Base-by-base conservation (phyloP, 2,329 filamentous ascomycete genomes). In the Cladophialophora exuberans region DNA sequence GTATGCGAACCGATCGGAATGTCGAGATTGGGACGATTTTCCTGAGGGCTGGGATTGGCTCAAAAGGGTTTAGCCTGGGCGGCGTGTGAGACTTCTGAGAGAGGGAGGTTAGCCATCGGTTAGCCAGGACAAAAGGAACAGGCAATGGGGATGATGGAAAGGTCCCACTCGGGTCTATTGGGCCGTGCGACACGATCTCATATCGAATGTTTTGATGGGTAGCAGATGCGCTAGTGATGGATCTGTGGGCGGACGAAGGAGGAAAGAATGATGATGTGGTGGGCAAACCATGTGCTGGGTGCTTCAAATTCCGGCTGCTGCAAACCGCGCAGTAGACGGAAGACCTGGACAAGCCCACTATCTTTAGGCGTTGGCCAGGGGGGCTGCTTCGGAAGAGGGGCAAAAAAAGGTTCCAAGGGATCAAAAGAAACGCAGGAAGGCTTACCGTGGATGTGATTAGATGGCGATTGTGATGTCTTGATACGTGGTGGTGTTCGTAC, bases 1-100 rank as follows among this genome's bases (percentile, higher is more conserved):
- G 59, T 59, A 56, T 62, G 60, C 62, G 56, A 62, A 61, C 56
- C 61, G 61, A 57, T 60, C 60, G 58, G 58, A 59, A 56, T 45
- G 58, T 60, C 57, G 57, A 60, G 50, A 54, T 58, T 58, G 50
- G 50, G 52, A 59, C 45, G 59, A 58, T 52, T 53, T 57, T 56
- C 53, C 42, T 49, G 56, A 43, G 28, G 39, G 39, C 39, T 22
- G 39, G 39, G 39, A n/a, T 42, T 11, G 18, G 15, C 39, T 22
- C 15, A 42, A 42, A 18, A 42, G n/a, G 39, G 39, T 42, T 25
- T 42, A 42, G 39, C 39, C 39, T n/a, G 17, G 26, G 22, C 15
- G 20, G 22, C n/a, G 36, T 25, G 23, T 25, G 13, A 33, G 42
- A 41, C 42, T 55, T 38, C 41, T 41, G 41, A 46, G 44, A 55